These are phyloP conservation scores for Boletus smithii DNA, from an alignment of 1,284 basidiomycete genomes.

Conservation along the genomic window DNA sequence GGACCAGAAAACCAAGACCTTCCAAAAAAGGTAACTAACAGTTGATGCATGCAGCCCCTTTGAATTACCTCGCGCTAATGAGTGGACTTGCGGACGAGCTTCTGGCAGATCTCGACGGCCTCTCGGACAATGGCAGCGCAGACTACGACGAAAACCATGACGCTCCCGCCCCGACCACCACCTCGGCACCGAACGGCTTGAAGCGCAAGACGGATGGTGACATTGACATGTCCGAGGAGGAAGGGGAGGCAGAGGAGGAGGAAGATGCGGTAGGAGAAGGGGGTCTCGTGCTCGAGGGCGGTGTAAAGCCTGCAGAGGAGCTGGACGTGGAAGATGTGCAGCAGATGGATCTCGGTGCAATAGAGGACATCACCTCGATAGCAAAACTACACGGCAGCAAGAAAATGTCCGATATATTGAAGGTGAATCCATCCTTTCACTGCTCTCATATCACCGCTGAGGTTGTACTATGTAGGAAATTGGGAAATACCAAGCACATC, in stretches of 20 bases:
- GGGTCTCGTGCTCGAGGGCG: constrained; percentile 82
- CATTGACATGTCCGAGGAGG: constrained; percentile 49
- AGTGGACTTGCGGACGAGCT: constrained; percentile 83
- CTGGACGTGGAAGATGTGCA: constrained; percentile 91
- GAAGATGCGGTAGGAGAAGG: constrained; percentile 43
- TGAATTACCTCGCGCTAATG: constrained; percentile 40
- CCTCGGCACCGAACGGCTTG: constrained; percentile 40
- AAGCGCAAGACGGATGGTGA: constrained; percentile 62
- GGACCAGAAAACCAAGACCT: constrained; percentile 17
- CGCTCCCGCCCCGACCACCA: constrained; percentile 26
- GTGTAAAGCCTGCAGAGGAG: constrained; percentile 89
- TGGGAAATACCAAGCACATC: constrained; percentile 76
- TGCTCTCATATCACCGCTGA: not conserved
- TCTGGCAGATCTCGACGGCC: constrained; percentile 79
- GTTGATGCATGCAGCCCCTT: not conserved
- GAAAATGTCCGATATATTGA: constrained; percentile 81
- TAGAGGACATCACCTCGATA: constrained; percentile 83
- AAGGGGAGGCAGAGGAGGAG: constrained; percentile 41
- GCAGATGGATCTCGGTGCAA: constrained; percentile 79
- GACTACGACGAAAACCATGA: constrained; percentile 48
- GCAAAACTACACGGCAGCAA: constrained; percentile 87
- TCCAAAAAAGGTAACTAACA: constrained; percentile 13
- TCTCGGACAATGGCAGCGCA: constrained; percentile 64
- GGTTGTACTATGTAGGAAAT: constrained; percentile 64
- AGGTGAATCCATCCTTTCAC: constrained; percentile 45